Evolutionary conservation across 2,329 filamentous ascomycete genomes (phyloP), one percentile per base, ranked within the genome.

Genomic region (Hymenotorrendiella dingleyae): DNA sequence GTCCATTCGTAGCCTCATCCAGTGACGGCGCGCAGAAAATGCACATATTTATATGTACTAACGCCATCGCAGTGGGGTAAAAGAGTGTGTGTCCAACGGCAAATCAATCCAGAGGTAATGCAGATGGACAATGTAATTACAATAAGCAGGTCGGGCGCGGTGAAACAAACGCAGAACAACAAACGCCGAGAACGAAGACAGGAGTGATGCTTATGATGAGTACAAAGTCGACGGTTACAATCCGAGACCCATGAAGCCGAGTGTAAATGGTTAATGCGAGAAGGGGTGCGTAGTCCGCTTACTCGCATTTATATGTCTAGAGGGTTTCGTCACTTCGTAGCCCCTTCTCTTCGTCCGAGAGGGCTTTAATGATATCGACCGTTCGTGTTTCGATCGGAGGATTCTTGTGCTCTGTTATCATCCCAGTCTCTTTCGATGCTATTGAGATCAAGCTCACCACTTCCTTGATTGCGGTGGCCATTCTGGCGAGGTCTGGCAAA

Each of bases 381-480:
- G 39, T 43, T 48, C 14, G 45, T 28, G 46, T 49, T 61, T 52
- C 57, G 56, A 47, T 61, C 59, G 39, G 56, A 57, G 40, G 57
- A 55, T 54, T 58, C 56, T 57, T 56, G 42, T 28, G 40, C 44
- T 44, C 38, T 49, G 51, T 59, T 57, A 57, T 57, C 50, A 53
- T 56, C 52, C 51, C 50, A 57, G 33, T 43, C 49, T 37, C 39
- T 47, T 22, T 54, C 46, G 39, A 49, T 45, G 33, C 37, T 45
- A 38, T 48, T 49, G 34, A 47, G 41, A 40, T 57, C 56, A 55
- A 54, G 48, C 73, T 63, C 78, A 56, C 53, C 56, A 60, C 78
- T 82, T 43, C 76, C 72, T 46, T 78, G 71, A 50, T 77, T 73
- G 61, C 73, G 71, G 57, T 83, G 79, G 17, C 79, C 79, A 53